Percentiles rank a stretch among this genome's conserved stretches.
These are phyloP conservation scores for Truncatella angustata DNA, from an alignment of 2,329 filamentous ascomycete genomes.

Conservation along the genomic window DNA sequence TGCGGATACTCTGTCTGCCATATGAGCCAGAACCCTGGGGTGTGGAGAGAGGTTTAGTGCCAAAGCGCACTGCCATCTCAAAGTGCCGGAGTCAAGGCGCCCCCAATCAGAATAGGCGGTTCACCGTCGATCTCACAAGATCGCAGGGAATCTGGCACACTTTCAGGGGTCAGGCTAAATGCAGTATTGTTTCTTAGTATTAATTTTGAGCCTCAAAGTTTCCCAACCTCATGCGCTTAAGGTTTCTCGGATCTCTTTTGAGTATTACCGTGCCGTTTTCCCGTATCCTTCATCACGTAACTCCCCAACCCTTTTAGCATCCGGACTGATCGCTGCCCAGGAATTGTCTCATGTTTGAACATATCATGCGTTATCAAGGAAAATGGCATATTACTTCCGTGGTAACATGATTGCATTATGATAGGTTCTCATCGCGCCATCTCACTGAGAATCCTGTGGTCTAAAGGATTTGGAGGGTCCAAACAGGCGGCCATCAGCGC, in stretches of 20 bases:
- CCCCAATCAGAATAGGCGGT: not conserved
- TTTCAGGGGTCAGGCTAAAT: not conserved
- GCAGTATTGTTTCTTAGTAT: not conserved
- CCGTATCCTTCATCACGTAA: not conserved
- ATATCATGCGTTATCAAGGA: not conserved
- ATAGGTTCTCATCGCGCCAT: not conserved
- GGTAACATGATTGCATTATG: not conserved
- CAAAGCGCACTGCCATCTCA: slow-evolving; percentile 1
- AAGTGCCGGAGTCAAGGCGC: not conserved
- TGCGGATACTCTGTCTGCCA: not conserved
- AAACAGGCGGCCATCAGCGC: too few species aligned
- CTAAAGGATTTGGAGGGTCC: too few species aligned
- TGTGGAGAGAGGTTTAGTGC: slow-evolving; percentile 5
- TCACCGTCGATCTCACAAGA: slow-evolving; percentile 1
- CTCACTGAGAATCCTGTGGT: too few species aligned
- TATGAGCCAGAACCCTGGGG: not conserved
- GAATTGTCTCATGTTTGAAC: not conserved
- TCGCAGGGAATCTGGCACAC: not conserved
- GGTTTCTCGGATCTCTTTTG: too few species aligned
- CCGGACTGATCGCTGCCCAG: slow-evolving; percentile 3
- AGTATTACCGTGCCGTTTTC: not conserved
- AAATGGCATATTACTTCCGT: not conserved
- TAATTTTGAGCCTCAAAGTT: not conserved
- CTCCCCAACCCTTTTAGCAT: not conserved
- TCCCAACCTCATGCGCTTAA: not conserved